Evolutionary conservation across 306 rosid species (phyloP), one percentile per base, ranked within the genome.

Genomic region (Elaeagnus macrophylla): DNA sequence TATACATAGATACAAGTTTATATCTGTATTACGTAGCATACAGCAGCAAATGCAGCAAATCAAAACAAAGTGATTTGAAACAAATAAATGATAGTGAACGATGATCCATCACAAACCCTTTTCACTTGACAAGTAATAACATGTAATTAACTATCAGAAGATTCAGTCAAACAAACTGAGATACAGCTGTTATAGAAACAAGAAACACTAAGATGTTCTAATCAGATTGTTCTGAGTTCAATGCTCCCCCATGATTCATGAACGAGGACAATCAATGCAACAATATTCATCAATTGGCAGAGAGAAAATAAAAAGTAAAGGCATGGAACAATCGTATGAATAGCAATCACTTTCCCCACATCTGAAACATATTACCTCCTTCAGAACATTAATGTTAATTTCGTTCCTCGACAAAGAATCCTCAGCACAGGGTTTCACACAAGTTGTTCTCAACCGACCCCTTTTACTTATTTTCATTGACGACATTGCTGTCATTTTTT

Each of bases 401-500:
- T 91, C 94, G 5, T 91, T 56, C 82, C 76, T 84, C 2, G 80
- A 76, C 64, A 91, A 65, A 60, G 86, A 82, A 80, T 86, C 96
- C 72, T 91, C 97, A 17, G 97, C 93, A 67, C 95, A 81, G 10
- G 94, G 78, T 72, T 73, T 84, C 59, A 71, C 77, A 75, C 93
- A 83, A 57, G 83, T 82, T 79, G 71, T 64, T 75, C 69, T 83
- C 71, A 91, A 63, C 59, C 72, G 77, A 73, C 76, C 78, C 74
- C 93, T 71, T 74, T 86, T 91, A 56, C 94, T 72, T 51, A 91
- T 73, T 75, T 86, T 86, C 97, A 86, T 86, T 49, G 62, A 64
- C 0, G 97, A 86, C 32, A 67, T 68, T 9, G 89, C 89, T 0
- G 97, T 86, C 16, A 59, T 60, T 69, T 79, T 77, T 74, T 75